Conservation (phyloP, 73 alveolate genomes). For the Uronychia setigera region DNA sequence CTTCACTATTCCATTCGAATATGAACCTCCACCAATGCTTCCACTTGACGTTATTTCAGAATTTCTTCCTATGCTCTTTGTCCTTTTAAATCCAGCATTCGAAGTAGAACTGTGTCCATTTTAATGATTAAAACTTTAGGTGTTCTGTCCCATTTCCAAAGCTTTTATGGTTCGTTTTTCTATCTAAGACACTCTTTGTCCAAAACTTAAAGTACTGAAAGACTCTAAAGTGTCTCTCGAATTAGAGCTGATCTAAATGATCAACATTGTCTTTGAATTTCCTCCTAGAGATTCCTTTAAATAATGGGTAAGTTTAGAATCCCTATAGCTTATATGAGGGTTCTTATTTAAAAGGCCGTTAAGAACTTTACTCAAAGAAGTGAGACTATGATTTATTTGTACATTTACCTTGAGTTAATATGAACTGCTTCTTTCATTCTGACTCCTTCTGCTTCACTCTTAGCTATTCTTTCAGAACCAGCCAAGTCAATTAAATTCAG, state of each 20-base stretch:
- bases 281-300: conserved; percentile 92
- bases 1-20: not conserved
- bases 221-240: conserved; percentile 73
- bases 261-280: conserved; percentile 86
- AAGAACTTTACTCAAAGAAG: conserved; percentile 58
- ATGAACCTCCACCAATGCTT: not conserved
- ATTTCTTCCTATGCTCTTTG: not conserved
- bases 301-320: conserved; percentile 80
- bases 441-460: conserved; percentile 58
- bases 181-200: conserved; percentile 60
- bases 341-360: conserved; percentile 43
- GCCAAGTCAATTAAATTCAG: conserved; percentile 95
- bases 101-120: too few relatives aligned
- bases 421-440: conserved; percentile 62
- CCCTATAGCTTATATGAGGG: conserved; percentile 78
- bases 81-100: not conserved
- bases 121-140: too few relatives aligned
- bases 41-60: not conserved
- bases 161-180: conserved; percentile 36
- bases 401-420: conserved; percentile 40
- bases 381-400: conserved; percentile 12
- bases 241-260: conserved; percentile 75
- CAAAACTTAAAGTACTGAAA: conserved; percentile 79
- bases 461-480: conserved; percentile 90
- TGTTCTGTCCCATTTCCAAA: not conserved